A percentile compares a stretch with the other conserved stretches of the same genome.
These are phyloP conservation scores for Psilocybe sp. DNA, from an alignment of 768 basidiomycete species.

Conservation along the genomic window DNA sequence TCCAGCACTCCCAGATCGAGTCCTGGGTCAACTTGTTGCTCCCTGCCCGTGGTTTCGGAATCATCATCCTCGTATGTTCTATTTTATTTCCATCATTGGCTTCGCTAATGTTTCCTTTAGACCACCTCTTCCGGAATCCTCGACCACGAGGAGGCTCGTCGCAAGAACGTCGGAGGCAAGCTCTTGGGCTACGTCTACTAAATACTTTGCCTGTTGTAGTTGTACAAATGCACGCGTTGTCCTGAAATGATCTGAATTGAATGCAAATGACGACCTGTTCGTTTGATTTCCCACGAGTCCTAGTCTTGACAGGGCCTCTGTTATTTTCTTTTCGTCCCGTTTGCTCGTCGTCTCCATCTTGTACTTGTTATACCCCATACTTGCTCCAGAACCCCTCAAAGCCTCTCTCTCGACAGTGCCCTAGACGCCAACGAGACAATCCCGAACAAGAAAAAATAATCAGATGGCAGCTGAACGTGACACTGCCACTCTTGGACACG, in stretches of 20 bases:
- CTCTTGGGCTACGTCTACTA: slow-evolving; percentile 92
- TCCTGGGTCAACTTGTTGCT: slow-evolving; percentile 96
- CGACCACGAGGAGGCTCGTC: slow-evolving; percentile 98
- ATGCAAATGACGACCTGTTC: no score
- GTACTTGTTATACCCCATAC: no score
- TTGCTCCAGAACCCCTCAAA: no score
- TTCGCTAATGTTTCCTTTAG: slow-evolving; percentile 31
- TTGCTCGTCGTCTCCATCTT: no score
- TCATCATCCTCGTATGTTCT: slow-evolving; percentile 82
- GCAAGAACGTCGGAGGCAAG: slow-evolving; percentile 97
- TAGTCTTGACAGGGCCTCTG: no score
- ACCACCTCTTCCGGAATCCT: slow-evolving; percentile 98
- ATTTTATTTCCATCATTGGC: background rate
- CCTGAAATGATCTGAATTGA: no score
- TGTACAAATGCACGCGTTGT: background rate
- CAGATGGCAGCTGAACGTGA: slow-evolving; percentile 3
- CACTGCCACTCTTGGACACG: slow-evolving; percentile 18
- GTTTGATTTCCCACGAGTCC: no score
- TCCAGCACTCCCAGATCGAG: slow-evolving; percentile 90
- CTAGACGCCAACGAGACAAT: no score
- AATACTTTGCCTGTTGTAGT: slow-evolving; percentile 5
- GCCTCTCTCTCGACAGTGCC: no score
- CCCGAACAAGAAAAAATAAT: no score
- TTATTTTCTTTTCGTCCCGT: no score
- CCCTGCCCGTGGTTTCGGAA: slow-evolving; percentile 94